These are phyloP conservation scores for Erythrophleum ivorense DNA, from an alignment of 331 rosid species.

Conservation along the genomic window DNA sequence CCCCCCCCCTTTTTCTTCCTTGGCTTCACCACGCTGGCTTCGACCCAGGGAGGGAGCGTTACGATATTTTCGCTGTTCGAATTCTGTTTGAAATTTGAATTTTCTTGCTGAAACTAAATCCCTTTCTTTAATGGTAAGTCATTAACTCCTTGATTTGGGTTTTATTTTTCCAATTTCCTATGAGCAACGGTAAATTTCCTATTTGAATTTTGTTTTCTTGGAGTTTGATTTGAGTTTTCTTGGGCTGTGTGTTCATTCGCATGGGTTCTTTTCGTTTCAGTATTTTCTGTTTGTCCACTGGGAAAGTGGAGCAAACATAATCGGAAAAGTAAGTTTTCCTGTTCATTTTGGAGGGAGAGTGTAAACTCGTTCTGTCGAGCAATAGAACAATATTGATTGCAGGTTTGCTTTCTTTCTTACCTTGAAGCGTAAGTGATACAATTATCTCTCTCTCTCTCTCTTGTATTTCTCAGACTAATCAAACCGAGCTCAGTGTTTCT, in stretches of 20 bases:
- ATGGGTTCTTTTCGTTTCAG: conserved; percentile 5
- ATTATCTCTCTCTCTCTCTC: background rate
- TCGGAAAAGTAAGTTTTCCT: conserved; percentile 18
- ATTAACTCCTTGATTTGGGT: conserved; percentile 24
- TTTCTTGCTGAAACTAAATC: conserved; percentile 39
- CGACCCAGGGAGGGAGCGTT: background rate
- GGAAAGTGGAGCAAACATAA: conserved; percentile 35
- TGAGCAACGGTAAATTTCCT: conserved; percentile 21
- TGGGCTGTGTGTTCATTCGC: background rate
- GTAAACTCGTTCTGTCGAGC: background rate
- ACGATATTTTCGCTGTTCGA: background rate
- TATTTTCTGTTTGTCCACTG: conserved; percentile 41
- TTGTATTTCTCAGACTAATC: background rate
- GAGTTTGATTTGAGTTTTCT: conserved; percentile 21
- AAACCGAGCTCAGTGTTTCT: conserved; percentile 4
- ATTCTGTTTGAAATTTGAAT: conserved; percentile 34
- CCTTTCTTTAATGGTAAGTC: conserved; percentile 41
- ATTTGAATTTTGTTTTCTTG: conserved; percentile 1
- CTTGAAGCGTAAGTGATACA: conserved; percentile 17
- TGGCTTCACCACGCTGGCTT: background rate
- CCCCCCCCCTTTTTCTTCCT: no score
- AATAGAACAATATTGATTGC: background rate
- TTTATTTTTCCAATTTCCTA: background rate
- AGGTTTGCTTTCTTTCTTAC: conserved; percentile 13
- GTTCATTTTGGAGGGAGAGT: background rate